Percentiles rank a stretch among this genome's conserved stretches.
These are phyloP conservation scores for Curvularia verruculosa DNA, from an alignment of 2,329 filamentous ascomycete species.

Conservation along the genomic window DNA sequence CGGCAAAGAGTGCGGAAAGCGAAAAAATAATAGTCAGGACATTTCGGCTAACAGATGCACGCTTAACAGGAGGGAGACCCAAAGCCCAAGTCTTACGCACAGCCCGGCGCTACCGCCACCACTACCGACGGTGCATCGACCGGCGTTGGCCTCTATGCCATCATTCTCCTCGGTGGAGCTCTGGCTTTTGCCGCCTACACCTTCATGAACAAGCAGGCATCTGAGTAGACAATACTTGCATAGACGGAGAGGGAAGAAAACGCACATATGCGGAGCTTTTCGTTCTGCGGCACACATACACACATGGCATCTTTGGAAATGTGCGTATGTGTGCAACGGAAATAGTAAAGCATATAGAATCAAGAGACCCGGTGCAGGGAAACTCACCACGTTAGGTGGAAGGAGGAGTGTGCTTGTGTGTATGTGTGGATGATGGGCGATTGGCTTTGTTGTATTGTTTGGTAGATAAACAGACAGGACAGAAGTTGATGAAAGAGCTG, in stretches of 20 bases:
- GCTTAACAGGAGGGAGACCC: conserved; percentile 73
- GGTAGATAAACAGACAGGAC: neutral
- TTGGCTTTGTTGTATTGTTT: neutral
- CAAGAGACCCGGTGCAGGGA: neutral
- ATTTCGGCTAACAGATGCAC: conserved; percentile 5
- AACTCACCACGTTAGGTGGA: neutral
- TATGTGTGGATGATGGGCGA: too few species aligned
- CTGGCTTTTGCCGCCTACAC: conserved; percentile 83
- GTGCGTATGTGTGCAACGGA: too few species aligned
- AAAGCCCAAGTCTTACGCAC: conserved; percentile 65
- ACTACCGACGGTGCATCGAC: conserved; percentile 61
- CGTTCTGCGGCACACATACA: neutral
- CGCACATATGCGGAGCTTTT: neutral
- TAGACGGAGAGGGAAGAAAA: neutral
- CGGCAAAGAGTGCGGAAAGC: neutral
- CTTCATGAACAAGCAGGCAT: conserved; percentile 70
- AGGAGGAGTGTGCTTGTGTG: too few species aligned
- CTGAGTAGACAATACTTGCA: conserved; percentile 9
- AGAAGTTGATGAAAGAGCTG: too few species aligned
- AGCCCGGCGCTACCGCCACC: conserved; percentile 56
- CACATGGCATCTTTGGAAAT: too few species aligned
- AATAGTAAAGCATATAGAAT: too few species aligned
- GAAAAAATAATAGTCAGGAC: neutral
- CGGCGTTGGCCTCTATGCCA: conserved; percentile 80
- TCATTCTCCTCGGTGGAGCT: conserved; percentile 78